Base-by-base conservation (phyloP, 495 filamentous ascomycete species). In the Poronia punctata region DNA sequence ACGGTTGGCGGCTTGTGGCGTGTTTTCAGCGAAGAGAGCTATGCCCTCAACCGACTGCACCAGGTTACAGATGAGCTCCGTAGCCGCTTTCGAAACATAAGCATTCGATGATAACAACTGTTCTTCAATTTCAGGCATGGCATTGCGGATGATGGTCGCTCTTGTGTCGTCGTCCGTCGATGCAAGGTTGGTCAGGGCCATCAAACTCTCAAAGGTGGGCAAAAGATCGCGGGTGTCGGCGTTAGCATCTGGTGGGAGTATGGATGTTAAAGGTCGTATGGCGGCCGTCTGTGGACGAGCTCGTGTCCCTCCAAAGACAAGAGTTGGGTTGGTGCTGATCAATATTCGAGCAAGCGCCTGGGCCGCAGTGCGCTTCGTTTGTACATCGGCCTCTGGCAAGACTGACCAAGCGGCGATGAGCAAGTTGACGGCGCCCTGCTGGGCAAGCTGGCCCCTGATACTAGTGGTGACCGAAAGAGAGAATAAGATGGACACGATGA, bases 161-260 rank as follows among this genome's bases (percentile, higher is more conserved):
- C 84, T 71, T 1, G 83, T 80, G 8, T 80, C 68, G 54, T 86
- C 75, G 19, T 82, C 75, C 11, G 79, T 78, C 0, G 87, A 89
- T 1, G 90, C 92, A 6, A 97, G 74, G 51, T 98, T 98, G 1
- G 92, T 95, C 20, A 98, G 75, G 2, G 92, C 93, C 40, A 97
- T 78, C 10, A 97, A 72, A 2, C 83, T 74, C 56, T 98, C 92
- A 54, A 96, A 98, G 3, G 82, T 76, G 0, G 89, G 86, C 5
- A 96, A 72, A n/a, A 96, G 79, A 56, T 90, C 80, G 30, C 82
- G 76, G 1, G 78, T 74, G 10, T 84, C 82, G 16, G 80, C 75
- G 15, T 62, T 57, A 1, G 71, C 64, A 24, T 79, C 70, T 5
- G 72, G 64, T 1, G 66, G 56, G 11, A 97, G 70, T 19, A 96